phyloP scores from a whole-genome alignment of 2,329 filamentous ascomycete genomes.

The Myotisia sp. region DNA sequence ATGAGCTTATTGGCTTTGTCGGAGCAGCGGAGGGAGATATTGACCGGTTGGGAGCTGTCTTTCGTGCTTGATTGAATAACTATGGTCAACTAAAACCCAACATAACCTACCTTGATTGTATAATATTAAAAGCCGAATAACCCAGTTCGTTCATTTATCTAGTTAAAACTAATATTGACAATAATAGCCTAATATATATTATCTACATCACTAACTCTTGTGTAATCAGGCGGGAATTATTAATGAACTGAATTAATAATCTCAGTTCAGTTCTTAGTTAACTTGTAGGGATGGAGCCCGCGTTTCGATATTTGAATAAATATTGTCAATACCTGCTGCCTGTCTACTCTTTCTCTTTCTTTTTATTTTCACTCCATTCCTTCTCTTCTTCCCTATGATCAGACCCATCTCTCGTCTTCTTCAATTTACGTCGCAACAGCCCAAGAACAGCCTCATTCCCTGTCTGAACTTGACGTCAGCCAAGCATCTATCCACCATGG shows the following conservation, averaged over 20 bases:
- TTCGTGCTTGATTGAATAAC: constrained; percentile 7
- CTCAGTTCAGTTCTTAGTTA: too few species aligned
- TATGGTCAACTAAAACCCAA: too few species aligned
- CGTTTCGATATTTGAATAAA: too few species aligned
- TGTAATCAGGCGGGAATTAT: too few species aligned
- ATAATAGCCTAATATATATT: too few species aligned
- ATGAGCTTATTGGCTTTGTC: constrained; percentile 2
- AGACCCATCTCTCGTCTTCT: constrained; percentile 5
- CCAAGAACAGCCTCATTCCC: constrained; percentile 6
- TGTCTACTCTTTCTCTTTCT: not conserved
- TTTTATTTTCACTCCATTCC: not conserved
- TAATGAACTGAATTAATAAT: too few species aligned
- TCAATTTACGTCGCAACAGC: not conserved
- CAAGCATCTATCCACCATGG: constrained; percentile 8
- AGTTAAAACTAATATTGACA: too few species aligned
- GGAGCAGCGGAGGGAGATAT: constrained; percentile 3
- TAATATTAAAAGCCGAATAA: too few species aligned
- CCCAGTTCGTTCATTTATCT: too few species aligned
- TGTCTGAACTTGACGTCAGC: constrained; percentile 10
- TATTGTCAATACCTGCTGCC: not conserved
- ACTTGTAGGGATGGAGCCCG: too few species aligned
- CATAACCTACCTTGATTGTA: too few species aligned
- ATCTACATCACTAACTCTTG: too few species aligned
- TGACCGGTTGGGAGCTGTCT: constrained; percentile 4
- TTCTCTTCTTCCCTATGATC: not conserved